Evolutionary conservation across 2,329 filamentous ascomycete genomes (phyloP).

Genomic region (Colletotrichum sp.): DNA sequence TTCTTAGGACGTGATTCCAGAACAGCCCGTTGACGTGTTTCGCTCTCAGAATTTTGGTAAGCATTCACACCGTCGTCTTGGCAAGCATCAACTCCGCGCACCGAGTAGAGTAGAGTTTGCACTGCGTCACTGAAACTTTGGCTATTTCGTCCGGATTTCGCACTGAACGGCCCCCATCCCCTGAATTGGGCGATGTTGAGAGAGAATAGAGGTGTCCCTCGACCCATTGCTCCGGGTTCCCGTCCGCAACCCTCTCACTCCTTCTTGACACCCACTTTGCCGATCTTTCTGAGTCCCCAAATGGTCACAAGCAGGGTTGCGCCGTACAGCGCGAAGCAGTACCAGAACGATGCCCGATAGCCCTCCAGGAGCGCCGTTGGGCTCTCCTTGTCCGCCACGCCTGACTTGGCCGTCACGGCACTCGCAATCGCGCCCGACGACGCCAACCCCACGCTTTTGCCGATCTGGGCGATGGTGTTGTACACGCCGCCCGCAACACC

Average conservation of each 20-base stretch:
- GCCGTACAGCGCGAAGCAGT: conserved; percentile 47
- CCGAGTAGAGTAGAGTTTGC: not conserved
- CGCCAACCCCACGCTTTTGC: conserved; percentile 56
- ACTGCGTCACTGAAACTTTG: not conserved
- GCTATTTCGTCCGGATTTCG: not conserved
- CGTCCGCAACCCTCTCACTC: conserved; percentile 24
- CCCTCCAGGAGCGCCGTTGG: conserved; percentile 50
- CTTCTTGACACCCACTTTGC: conserved; percentile 54
- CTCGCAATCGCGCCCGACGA: conserved; percentile 53
- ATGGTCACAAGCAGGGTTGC: conserved; percentile 37
- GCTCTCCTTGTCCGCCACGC: conserved; percentile 23
- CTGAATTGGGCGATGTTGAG: not conserved
- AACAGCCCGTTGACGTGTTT: not conserved
- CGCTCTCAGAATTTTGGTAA: not conserved
- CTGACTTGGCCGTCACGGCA: conserved; percentile 45
- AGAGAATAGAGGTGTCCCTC: not conserved
- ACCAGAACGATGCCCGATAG: conserved; percentile 60
- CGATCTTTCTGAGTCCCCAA: conserved; percentile 49
- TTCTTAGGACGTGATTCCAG: not conserved
- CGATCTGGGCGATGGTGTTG: conserved; percentile 63
- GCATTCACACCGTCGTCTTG: not conserved
- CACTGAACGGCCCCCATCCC: not conserved
- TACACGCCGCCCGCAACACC: conserved; percentile 65
- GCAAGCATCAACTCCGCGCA: not conserved
- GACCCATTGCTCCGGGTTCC: not conserved